Evolutionary conservation across 2,329 filamentous ascomycete genomes (phyloP).

Genomic region (Paecilomyces sp.): DNA sequence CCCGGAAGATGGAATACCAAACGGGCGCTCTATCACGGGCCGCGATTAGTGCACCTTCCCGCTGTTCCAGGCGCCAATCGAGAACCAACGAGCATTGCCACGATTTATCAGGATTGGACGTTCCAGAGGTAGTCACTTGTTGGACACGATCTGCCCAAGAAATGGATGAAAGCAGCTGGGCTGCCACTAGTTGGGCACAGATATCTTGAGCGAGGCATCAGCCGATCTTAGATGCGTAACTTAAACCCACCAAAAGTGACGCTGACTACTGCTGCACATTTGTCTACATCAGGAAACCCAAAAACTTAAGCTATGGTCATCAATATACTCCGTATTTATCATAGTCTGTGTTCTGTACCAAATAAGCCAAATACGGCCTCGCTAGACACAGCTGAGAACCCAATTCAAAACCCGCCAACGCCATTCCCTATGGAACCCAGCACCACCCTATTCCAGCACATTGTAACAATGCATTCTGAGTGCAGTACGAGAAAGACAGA

Average conservation of each 20-base stretch:
- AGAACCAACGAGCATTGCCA: neutral
- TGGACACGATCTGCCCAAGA: neutral
- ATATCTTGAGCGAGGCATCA: no score
- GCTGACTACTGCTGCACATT: neutral
- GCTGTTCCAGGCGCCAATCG: neutral
- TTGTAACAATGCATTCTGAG: neutral
- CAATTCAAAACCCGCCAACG: constrained; percentile 22
- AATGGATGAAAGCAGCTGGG: no score
- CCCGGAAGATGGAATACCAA: neutral
- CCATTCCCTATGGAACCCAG: constrained; percentile 17
- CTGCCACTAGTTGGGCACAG: no score
- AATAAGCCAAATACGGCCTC: neutral
- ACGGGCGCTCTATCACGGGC: neutral
- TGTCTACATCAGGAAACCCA: neutral
- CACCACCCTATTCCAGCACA: neutral
- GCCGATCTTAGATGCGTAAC: no score
- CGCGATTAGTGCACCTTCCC: neutral
- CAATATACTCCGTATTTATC: neutral
- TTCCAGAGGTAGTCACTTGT: neutral
- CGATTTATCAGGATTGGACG: neutral
- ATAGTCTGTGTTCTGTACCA: neutral
- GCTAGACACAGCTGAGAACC: neutral
- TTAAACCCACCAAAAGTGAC: neutral
- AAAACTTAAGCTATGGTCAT: neutral
- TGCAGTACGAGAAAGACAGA: constrained; percentile 3